phyloP scores from a whole-genome alignment of 169 alveolate species.

The Cyclospora cayetanensis region DNA sequence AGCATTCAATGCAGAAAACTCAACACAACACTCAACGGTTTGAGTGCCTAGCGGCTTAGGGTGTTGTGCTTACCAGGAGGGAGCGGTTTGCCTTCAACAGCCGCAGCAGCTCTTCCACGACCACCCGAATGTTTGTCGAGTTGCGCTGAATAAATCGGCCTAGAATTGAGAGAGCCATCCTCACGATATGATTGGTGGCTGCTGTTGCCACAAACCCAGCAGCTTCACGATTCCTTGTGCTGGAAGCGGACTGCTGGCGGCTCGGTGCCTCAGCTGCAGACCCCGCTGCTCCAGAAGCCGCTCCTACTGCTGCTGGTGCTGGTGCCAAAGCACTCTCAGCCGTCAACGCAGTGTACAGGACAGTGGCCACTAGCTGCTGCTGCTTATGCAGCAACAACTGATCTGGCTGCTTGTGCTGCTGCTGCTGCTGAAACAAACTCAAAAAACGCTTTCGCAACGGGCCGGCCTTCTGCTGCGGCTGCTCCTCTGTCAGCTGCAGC shows the following conservation, averaged over 20 bases:
- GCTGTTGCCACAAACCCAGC: constrained; percentile 3
- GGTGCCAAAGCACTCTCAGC: constrained; percentile 4
- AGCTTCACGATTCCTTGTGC: neutral
- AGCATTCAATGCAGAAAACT: no score
- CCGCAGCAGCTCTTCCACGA: constrained; percentile 42
- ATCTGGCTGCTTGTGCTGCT: neutral
- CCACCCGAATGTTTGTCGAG: constrained; percentile 26
- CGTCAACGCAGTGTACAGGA: constrained; percentile 48
- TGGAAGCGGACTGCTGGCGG: constrained; percentile 50
- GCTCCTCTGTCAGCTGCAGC: neutral
- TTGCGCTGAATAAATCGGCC: constrained; percentile 37
- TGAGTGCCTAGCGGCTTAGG: no score
- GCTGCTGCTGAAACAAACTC: constrained; percentile 17
- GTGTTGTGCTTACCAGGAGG: constrained; percentile 24
- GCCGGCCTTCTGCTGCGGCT: neutral
- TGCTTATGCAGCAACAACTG: constrained; percentile 10
- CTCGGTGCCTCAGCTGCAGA: constrained; percentile 7
- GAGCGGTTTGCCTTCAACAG: constrained; percentile 20
- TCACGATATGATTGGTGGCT: constrained; percentile 28
- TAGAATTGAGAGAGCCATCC: constrained; percentile 41
- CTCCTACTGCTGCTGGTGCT: neutral
- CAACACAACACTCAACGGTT: no score
- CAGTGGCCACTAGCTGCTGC: constrained; percentile 49
- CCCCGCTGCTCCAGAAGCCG: neutral
- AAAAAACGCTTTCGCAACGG: neutral